Evolutionary conservation across 2,329 filamentous ascomycete genomes (phyloP).

Genomic region (Pseudonectria foliicola): DNA sequence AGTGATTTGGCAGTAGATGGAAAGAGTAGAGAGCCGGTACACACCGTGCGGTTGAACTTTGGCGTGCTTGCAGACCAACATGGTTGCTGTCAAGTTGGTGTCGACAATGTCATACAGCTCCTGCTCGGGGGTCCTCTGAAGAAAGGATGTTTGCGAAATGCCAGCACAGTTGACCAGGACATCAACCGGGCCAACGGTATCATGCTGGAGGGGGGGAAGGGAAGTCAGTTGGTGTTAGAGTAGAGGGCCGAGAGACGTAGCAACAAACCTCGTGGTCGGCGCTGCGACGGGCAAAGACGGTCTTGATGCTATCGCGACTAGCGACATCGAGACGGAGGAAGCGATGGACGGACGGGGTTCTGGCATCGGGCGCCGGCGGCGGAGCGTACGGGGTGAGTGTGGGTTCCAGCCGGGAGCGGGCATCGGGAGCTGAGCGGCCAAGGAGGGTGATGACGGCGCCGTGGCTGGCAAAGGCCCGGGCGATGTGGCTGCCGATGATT

Average conservation of each 20-base stretch:
- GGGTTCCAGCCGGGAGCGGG: constrained; percentile 33
- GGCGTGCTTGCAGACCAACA: constrained; percentile 50
- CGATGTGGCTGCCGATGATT: constrained; percentile 63
- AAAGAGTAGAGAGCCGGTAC: background rate
- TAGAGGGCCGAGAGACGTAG: background rate
- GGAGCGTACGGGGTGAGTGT: constrained; percentile 22
- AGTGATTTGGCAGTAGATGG: background rate
- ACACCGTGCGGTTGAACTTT: constrained; percentile 27
- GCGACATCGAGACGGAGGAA: constrained; percentile 30
- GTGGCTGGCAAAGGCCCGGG: constrained; percentile 54
- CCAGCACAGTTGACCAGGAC: constrained; percentile 78
- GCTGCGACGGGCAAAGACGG: constrained; percentile 19
- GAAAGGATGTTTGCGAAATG: constrained; percentile 56
- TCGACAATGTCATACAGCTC: constrained; percentile 53
- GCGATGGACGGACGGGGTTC: constrained; percentile 21
- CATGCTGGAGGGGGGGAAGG: background rate
- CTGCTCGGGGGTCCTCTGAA: constrained; percentile 46
- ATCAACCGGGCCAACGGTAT: constrained; percentile 32
- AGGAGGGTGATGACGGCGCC: constrained; percentile 56
- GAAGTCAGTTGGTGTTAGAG: background rate
- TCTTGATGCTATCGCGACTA: constrained; percentile 22
- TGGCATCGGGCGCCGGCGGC: constrained; percentile 1
- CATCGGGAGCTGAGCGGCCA: constrained; percentile 45
- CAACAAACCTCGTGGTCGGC: constrained; percentile 9
- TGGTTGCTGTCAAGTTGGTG: constrained; percentile 64